Evolutionary conservation across 371 early-diverging fungal genomes (phyloP).

Genomic region (Apophysomyces sp.): DNA sequence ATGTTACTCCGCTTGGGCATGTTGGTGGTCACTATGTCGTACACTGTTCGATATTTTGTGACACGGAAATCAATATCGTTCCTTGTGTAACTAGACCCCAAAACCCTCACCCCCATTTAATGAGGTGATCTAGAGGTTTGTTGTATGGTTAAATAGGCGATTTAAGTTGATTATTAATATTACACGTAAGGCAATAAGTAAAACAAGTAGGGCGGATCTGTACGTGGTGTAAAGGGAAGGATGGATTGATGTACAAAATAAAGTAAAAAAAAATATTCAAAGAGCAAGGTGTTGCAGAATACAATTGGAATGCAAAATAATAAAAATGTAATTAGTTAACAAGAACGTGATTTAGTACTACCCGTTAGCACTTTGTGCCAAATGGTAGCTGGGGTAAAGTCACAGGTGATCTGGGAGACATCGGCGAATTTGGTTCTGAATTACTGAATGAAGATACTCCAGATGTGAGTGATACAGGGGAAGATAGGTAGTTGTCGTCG

Average conservation of each 20-base stretch:
- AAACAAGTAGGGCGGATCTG: not conserved
- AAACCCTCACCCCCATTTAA: not conserved
- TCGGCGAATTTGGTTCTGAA: not conserved
- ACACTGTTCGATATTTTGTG: not conserved
- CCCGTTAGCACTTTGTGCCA: not conserved
- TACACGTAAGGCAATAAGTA: not conserved
- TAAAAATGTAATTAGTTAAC: not conserved
- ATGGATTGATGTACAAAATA: not conserved
- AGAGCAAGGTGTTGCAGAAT: not conserved
- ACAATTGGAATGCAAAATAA: not conserved
- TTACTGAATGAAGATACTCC: not conserved
- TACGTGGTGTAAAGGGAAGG: not conserved
- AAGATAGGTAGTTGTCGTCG: not conserved
- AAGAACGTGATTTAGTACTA: not conserved
- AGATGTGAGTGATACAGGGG: not conserved
- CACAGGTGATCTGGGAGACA: not conserved
- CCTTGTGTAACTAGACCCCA: not conserved
- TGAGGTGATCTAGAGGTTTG: not conserved
- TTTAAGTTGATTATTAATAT: not conserved
- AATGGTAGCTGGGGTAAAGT: not conserved
- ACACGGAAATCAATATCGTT: not conserved
- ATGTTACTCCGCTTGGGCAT: not conserved
- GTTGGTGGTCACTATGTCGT: not conserved
- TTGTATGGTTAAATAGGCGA: not conserved
- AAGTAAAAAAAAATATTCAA: not conserved